These are phyloP conservation scores for Schwanniomyces vanrijiae DNA, from an alignment of 805 yeast genomes.

Conservation along the genomic window DNA sequence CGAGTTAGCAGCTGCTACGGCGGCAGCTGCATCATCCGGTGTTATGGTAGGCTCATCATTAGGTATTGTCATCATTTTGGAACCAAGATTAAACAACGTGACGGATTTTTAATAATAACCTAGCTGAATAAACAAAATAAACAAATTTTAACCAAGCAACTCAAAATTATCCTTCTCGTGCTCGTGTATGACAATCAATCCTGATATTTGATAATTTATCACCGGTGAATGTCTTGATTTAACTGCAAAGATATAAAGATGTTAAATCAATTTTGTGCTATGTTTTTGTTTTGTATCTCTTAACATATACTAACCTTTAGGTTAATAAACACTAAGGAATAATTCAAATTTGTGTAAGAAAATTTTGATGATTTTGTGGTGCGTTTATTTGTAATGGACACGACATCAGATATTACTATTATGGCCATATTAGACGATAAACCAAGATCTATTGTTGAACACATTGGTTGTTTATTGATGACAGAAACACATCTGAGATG, in stretches of 20 bases:
- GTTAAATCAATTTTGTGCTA: slow-evolving; percentile 14
- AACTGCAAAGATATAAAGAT: slow-evolving; percentile 5
- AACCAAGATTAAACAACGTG: slow-evolving; percentile 1
- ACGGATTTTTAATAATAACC: not conserved
- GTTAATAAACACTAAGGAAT: not conserved
- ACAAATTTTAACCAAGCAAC: not conserved
- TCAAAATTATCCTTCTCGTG: not conserved
- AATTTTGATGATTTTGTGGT: slow-evolving; percentile 11
- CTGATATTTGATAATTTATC: not conserved
- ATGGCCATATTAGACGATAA: not conserved
- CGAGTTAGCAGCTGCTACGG: slow-evolving; percentile 18
- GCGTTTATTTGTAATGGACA: not conserved
- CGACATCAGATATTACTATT: not conserved
- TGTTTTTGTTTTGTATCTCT: slow-evolving; percentile 11
- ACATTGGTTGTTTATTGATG: not conserved
- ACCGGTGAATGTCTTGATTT: slow-evolving; percentile 1
- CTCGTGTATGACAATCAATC: not conserved
- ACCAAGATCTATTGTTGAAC: not conserved
- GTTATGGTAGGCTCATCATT: slow-evolving; percentile 16
- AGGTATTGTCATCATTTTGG: slow-evolving; percentile 12
- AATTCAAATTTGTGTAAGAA: slow-evolving; percentile 11
- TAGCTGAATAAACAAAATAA: not conserved
- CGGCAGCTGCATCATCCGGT: slow-evolving; percentile 21
- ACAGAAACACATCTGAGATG: not conserved
- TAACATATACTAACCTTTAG: not conserved